A percentile compares a stretch with the other conserved stretches of the same genome.
phyloP scores from a whole-genome alignment of 2,329 filamentous ascomycete genomes.

The Cladosporium sp. region DNA sequence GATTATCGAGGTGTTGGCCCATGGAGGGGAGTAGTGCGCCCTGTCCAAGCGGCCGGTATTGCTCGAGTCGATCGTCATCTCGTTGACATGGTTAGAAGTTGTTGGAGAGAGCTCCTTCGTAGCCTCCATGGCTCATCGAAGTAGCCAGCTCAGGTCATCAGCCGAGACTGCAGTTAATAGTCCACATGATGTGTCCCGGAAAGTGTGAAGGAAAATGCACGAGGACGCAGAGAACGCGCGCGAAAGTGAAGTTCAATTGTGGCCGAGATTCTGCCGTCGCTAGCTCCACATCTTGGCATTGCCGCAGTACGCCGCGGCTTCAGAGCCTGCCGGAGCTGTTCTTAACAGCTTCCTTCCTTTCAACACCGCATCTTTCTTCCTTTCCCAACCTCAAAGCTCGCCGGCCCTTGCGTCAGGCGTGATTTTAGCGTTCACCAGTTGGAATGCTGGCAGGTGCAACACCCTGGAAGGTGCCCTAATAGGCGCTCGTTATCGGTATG shows the following conservation, averaged over 20 bases:
- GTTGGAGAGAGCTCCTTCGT: conserved; percentile 7
- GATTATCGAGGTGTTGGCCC: conserved; percentile 95
- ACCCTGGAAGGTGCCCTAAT: conserved; percentile 2
- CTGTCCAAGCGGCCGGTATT: conserved; percentile 20
- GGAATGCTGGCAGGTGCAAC: conserved; percentile 9
- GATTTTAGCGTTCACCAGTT: conserved; percentile 4
- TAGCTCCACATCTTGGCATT: neutral
- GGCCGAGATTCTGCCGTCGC: neutral
- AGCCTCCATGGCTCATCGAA: conserved; percentile 25
- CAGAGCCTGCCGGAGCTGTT: conserved; percentile 9
- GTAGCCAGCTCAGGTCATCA: conserved; percentile 24
- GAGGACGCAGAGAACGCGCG: conserved; percentile 11
- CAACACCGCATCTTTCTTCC: neutral
- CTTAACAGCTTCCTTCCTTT: conserved; percentile 12
- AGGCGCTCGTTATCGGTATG: conserved; percentile 5
- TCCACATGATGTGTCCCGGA: conserved; percentile 25
- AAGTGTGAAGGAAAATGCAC: conserved; percentile 10
- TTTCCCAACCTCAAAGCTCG: conserved; percentile 5
- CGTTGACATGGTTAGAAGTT: neutral
- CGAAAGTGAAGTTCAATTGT: conserved; percentile 2
- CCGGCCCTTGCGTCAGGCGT: conserved; percentile 1
- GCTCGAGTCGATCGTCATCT: conserved; percentile 12
- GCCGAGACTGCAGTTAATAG: conserved; percentile 24
- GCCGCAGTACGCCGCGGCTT: conserved; percentile 1
- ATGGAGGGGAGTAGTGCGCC: conserved; percentile 86